These are phyloP conservation scores for Dendrocalamus sinicus DNA, from an alignment of 176 grass and related monocot species.

Conservation along the genomic window DNA sequence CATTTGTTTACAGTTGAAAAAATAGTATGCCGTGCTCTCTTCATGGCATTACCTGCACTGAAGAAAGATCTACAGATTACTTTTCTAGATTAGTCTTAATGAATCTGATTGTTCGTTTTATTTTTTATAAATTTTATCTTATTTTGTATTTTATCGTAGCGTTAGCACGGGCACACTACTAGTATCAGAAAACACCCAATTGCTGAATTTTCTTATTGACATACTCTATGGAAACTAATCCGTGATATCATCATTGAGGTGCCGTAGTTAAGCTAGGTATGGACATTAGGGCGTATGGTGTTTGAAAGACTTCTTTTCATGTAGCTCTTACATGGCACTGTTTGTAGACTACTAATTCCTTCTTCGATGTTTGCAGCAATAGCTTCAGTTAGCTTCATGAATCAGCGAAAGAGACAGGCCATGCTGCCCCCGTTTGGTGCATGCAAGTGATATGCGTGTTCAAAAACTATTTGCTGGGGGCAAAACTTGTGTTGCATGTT, in stretches of 20 bases:
- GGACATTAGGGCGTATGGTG: constrained; percentile 13
- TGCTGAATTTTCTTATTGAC: constrained; percentile 43
- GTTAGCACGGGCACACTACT: too few relatives aligned
- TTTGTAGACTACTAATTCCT: neutral
- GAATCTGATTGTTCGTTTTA: too few relatives aligned
- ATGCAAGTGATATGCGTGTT: neutral
- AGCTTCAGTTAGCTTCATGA: neutral
- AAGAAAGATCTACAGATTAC: too few relatives aligned
- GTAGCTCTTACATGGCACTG: neutral
- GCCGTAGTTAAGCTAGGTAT: neutral
- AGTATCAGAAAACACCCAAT: constrained; percentile 71
- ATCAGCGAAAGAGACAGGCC: neutral
- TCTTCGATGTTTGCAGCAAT: constrained; percentile 3
- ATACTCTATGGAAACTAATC: neutral
- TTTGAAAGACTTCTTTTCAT: constrained; percentile 17
- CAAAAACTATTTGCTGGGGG: neutral
- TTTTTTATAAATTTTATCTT: too few relatives aligned
- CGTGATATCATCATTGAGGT: constrained; percentile 13
- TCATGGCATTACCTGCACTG: constrained; percentile 17
- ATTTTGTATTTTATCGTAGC: too few relatives aligned
- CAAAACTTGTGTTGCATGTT: neutral
- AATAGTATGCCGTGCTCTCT: neutral
- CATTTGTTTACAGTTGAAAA: constrained; percentile 2
- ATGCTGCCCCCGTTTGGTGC: neutral
- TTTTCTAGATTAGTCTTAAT: too few relatives aligned